Base-by-base conservation (phyloP, 306 rosid genomes). In the Potentilla sterilis region DNA sequence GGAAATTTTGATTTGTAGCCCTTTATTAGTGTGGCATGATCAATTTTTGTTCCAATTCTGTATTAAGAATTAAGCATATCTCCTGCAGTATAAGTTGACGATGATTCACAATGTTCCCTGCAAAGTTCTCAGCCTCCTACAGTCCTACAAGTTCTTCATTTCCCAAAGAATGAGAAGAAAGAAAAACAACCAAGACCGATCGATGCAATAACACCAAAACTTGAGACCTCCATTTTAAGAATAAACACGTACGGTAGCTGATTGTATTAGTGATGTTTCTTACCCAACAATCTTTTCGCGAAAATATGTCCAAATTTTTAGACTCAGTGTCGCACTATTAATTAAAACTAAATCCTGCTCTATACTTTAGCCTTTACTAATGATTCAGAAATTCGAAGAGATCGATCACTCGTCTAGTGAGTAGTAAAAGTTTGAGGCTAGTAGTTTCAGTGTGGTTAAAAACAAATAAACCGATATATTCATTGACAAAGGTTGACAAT, bases 401-500 rank as follows among this genome's bases (percentile, higher is more conserved):
- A 28, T 28, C 28, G 28, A 47, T 15, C 12, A 47, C 18, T 13
- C 6, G 46, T 16, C 21, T 6, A 52, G 3, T 21, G 12, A 55
- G 62, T 55, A 28, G 38, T 24, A 12, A 24, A 24, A 28, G 8
- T 13, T 59, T 5, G 65, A 24, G 7, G 12, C 38, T 24, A 4
- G 38, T 28, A 28, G 19, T 9, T 59, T 59, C 7, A 9, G 15
- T 12, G 65, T 28, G 38, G 38, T 59, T 59, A 59, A 59, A 59
- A 24, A 11, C 38, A 28, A 10, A 16, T 7, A 55, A n/a, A 21
- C 34, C 34, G 32, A 15, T 49, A 16, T 12, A 51, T 49, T 35
- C 49, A 49, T 54, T 72, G 75, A 38, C 75, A 72, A 6, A 38
- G 13, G 75, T 38, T 37, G 63, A 15, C 21, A 12, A n/a, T 48